A percentile compares a stretch with the other conserved stretches of the same genome.
These are phyloP conservation scores for Calonectria leucothoes DNA, from an alignment of 2,329 filamentous ascomycete species.

Conservation along the genomic window DNA sequence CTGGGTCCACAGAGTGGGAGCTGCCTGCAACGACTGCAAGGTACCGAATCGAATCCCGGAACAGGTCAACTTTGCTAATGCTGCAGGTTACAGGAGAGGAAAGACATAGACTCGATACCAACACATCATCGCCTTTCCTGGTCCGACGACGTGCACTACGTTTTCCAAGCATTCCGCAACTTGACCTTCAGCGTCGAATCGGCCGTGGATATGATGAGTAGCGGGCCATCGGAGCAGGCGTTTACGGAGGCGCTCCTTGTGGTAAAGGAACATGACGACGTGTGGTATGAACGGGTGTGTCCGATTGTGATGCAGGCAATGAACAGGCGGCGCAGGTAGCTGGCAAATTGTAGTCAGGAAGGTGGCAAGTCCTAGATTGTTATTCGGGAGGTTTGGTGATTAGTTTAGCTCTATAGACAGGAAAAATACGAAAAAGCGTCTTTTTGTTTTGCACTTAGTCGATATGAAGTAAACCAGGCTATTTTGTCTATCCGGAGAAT, in stretches of 20 bases:
- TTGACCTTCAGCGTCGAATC: conserved; percentile 32
- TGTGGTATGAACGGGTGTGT: conserved; percentile 31
- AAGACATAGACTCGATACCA: conserved; percentile 31
- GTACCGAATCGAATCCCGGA: conserved; percentile 23
- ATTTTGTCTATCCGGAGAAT: neutral
- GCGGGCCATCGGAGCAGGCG: conserved; percentile 29
- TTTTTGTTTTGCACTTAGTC: neutral
- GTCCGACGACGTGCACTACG: conserved; percentile 36
- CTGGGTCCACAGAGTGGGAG: conserved; percentile 34
- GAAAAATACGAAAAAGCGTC: neutral
- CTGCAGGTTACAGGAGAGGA: conserved; percentile 27
- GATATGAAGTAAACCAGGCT: neutral
- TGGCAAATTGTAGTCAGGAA: neutral
- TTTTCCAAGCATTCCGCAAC: conserved; percentile 34
- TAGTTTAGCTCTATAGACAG: neutral
- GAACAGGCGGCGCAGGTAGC: conserved; percentile 18
- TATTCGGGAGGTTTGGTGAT: neutral
- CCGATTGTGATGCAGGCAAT: conserved; percentile 33
- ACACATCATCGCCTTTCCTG: conserved; percentile 36
- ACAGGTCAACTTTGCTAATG: conserved; percentile 12
- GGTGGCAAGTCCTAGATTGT: neutral
- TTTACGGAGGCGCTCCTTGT: conserved; percentile 34
- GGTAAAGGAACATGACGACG: conserved; percentile 29
- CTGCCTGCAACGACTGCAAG: conserved; percentile 35
- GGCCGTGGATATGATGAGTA: conserved; percentile 35